phyloP scores from a whole-genome alignment of 352 stramenopile species.

The Globisporangium echinulatum region DNA sequence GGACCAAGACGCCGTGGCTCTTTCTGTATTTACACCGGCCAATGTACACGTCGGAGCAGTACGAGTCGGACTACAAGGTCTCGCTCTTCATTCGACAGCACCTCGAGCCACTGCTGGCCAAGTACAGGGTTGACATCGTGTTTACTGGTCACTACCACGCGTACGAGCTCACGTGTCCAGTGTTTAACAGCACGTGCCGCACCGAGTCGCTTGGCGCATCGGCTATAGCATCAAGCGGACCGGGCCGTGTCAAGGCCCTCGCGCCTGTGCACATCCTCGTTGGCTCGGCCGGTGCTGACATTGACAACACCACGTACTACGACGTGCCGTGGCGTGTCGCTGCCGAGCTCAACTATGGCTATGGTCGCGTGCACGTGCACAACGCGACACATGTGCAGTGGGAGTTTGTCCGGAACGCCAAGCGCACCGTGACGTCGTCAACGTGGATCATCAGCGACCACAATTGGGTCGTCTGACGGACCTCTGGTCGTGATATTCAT shows the following conservation, averaged over 20 bases:
- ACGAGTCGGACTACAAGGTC: constrained; percentile 23
- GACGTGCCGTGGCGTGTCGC: constrained; percentile 8
- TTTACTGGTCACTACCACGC: constrained; percentile 51
- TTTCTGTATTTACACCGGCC: constrained; percentile 45
- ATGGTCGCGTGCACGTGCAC: constrained; percentile 45
- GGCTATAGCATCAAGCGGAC: no score
- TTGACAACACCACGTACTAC: constrained; percentile 35
- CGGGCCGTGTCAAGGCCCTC: constrained; percentile 21
- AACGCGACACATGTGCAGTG: constrained; percentile 42
- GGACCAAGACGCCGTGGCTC: constrained; percentile 40
- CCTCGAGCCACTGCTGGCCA: constrained; percentile 31
- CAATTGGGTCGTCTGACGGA: constrained; percentile 18
- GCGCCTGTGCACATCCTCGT: constrained; percentile 48
- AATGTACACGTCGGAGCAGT: constrained; percentile 39
- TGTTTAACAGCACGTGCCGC: constrained; percentile 34
- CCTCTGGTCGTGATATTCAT: not conserved
- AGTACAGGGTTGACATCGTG: constrained; percentile 46
- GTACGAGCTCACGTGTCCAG: constrained; percentile 49
- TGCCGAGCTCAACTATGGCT: constrained; percentile 19
- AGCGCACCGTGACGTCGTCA: constrained; percentile 5
- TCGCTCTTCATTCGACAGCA: constrained; percentile 29
- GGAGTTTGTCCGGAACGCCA: constrained; percentile 38
- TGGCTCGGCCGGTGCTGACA: constrained; percentile 30
- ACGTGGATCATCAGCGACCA: constrained; percentile 36
- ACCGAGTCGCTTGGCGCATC: not conserved